phyloP scores from a whole-genome alignment of 2,329 filamentous ascomycete species.

The Stromatinia cepivora region DNA sequence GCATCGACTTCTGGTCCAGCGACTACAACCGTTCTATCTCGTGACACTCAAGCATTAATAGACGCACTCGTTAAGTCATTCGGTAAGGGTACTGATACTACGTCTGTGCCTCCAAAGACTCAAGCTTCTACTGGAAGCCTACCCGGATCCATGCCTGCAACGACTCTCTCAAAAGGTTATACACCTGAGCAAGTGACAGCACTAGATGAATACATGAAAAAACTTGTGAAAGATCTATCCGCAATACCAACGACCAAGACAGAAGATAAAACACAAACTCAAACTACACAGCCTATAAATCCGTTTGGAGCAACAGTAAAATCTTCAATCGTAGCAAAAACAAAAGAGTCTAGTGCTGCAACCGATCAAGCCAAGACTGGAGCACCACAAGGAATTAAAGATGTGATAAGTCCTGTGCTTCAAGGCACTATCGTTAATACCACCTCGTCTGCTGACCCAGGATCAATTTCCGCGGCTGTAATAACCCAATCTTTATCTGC shows the following conservation, averaged over 20 bases:
- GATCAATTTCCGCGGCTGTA: background rate
- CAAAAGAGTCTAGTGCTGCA: background rate
- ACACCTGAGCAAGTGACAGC: too few species aligned
- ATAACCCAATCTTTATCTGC: too few species aligned
- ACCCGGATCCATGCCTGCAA: background rate
- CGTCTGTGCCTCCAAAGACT: too few species aligned
- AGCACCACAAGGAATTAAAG: background rate
- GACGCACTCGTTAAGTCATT: too few species aligned
- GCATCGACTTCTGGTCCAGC: background rate
- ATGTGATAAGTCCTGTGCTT: background rate
- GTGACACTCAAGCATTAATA: too few species aligned
- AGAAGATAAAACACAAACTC: background rate
- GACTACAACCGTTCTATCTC: background rate
- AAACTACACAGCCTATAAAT: background rate
- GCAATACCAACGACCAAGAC: background rate
- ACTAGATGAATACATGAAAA: background rate
- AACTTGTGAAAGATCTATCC: background rate
- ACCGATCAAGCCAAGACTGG: background rate
- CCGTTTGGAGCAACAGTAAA: background rate
- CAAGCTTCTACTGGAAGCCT: background rate
- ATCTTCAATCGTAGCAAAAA: background rate
- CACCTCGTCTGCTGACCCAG: too few species aligned
- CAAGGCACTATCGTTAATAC: background rate
- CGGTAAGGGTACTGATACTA: background rate
- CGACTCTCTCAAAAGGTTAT: background rate